phyloP scores from a whole-genome alignment of 352 stramenopile genomes.

The Globisporangium viniferum region DNA sequence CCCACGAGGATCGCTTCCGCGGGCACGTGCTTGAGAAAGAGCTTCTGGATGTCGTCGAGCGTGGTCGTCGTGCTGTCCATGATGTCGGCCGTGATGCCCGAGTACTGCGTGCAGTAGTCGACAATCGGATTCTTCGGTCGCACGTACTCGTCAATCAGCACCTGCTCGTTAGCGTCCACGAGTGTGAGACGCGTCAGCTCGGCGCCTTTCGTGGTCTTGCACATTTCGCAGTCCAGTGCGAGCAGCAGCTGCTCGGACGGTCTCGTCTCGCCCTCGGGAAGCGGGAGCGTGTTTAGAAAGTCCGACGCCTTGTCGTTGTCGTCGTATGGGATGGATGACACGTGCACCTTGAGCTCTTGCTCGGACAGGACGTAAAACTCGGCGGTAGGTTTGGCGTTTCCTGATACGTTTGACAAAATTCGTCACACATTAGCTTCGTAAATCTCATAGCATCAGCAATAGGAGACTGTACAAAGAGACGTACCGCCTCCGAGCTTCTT shows the following conservation, averaged over 20 bases:
- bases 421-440: background rate
- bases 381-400: constrained; percentile 41
- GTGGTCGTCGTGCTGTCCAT: constrained; percentile 65
- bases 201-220: constrained; percentile 80
- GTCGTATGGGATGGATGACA: constrained; percentile 54
- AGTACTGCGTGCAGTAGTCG: constrained; percentile 88
- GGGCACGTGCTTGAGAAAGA: constrained; percentile 54
- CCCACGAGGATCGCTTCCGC: constrained; percentile 81
- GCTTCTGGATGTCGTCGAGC: constrained; percentile 62
- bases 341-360: constrained; percentile 52
- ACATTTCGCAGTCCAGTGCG: constrained; percentile 88
- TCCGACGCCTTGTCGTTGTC: constrained; percentile 27
- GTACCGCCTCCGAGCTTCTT: constrained; percentile 62
- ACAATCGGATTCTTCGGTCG: constrained; percentile 78
- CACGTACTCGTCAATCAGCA: constrained; percentile 83
- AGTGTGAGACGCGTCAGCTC: constrained; percentile 76
- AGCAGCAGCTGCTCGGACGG: constrained; percentile 50
- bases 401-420: constrained; percentile 16
- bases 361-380: constrained; percentile 78
- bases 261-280: constrained; percentile 30
- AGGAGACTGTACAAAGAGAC: background rate
- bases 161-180: constrained; percentile 55
- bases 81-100: constrained; percentile 78
- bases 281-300: constrained; percentile 43
- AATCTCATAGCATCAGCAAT: background rate